A percentile compares a stretch with the other conserved stretches of the same genome.
Conservation (phyloP, 2,329 filamentous ascomycete genomes). For the Ampelomyces quisqualis region DNA sequence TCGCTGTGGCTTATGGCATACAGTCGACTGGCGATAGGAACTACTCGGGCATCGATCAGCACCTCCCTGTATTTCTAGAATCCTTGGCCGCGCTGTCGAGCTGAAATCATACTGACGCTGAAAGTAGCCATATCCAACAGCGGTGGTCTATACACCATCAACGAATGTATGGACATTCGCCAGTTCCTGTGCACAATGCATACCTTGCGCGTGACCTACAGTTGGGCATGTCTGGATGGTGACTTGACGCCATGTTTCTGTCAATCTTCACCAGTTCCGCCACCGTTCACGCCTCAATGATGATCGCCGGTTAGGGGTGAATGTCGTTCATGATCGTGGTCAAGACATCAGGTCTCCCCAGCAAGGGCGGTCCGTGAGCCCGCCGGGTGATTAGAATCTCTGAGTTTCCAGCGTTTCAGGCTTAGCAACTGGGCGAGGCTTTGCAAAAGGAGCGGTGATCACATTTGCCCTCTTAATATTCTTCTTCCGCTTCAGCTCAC, state of each 20-base stretch:
- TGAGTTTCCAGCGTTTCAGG: constrained; percentile 13
- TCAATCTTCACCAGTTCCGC: background rate
- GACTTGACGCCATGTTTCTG: background rate
- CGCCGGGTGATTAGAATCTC: constrained; percentile 29
- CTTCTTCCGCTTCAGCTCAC: constrained; percentile 9
- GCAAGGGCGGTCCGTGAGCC: constrained; percentile 33
- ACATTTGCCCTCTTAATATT: constrained; percentile 14
- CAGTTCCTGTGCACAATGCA: too few species aligned
- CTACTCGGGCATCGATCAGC: constrained; percentile 23
- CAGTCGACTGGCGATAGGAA: constrained; percentile 19
- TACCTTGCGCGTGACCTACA: too few species aligned
- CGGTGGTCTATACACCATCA: constrained; percentile 1
- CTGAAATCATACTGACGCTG: constrained; percentile 5
- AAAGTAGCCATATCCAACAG: constrained; percentile 1
- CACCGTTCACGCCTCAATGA: background rate
- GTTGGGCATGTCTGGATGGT: too few species aligned
- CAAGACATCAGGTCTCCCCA: constrained; percentile 1
- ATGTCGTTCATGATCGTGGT: too few species aligned
- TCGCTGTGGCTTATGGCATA: constrained; percentile 16
- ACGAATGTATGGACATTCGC: too few species aligned
- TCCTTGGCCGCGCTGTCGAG: constrained; percentile 16
- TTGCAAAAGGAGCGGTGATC: constrained; percentile 31
- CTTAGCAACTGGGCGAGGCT: constrained; percentile 14
- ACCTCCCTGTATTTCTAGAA: constrained; percentile 20
- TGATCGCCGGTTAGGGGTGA: too few species aligned